Evolutionary conservation across 768 basidiomycete species (phyloP), one percentile per base, ranked within the genome.

Genomic region (Chalciporus pseudorubinellus): DNA sequence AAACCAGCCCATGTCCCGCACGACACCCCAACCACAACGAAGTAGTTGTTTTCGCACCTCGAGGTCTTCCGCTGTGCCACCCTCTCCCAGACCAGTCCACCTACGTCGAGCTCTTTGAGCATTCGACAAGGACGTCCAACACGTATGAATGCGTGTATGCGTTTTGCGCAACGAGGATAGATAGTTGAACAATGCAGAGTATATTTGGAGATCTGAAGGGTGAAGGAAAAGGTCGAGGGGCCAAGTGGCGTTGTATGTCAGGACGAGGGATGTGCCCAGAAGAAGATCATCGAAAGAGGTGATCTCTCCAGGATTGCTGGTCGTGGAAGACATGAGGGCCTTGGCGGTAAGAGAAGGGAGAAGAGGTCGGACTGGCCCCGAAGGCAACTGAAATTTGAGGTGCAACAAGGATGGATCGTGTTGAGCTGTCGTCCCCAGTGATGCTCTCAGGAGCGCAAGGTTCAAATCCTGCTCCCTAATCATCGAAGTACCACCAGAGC

Each of bases 391-490:
- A 64, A 94, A 92, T 20, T 81, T 82, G 38, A 97, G 74, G 51
- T 75, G 79, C 14, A 86, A 73, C 20, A 97, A 77, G 4, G 81
- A 78, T n/a, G 83, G 81, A 62, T 95, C 93, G 41, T 89, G 84
- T 57, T 95, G 92, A 11, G 92, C 92, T 4, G 83, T 83, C 31
- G 93, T 95, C 0, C 93, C 92, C 6, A 95, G 71, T 12, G 91
- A 94, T 33, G 93, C 89, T 52, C 93, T 84, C 38, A 95, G 82
- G 28, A 95, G 74, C 3, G 89, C 90, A 29, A 90, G 82, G 56
- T 93, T 89, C 20, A 97, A 73, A 59, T 97, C 93, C 67, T 94
- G 92, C 58, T 95, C 93, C 21, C 87, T 82, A 59, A 95, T 94
- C 79, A 92, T 84, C 6, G 82, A 84, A 11, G 80, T 77, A 44